A percentile compares a stretch with the other conserved stretches of the same genome.
phyloP scores from a whole-genome alignment of 2,329 filamentous ascomycete species.

The Chrysosphaeria jannelii region DNA sequence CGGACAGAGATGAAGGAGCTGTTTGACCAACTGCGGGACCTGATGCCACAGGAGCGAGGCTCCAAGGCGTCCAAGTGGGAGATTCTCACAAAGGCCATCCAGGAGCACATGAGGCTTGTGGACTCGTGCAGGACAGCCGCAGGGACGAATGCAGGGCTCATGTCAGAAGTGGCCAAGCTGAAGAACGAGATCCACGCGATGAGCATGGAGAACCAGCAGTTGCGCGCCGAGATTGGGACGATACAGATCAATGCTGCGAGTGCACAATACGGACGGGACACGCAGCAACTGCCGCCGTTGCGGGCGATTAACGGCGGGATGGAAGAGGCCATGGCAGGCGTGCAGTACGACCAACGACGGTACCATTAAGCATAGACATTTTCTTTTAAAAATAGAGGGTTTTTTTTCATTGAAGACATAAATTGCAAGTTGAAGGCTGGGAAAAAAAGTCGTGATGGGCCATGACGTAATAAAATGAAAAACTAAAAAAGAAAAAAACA shows the following conservation, averaged over 20 bases:
- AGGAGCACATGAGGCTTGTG: conserved; percentile 24
- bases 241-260: conserved; percentile 5
- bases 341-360: conserved; percentile 32
- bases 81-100: conserved; percentile 48
- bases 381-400: no score
- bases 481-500: conserved; percentile 2
- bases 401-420: no score
- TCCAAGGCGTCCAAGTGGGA: conserved; percentile 79
- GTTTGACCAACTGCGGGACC: conserved; percentile 49
- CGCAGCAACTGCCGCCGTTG: conserved; percentile 26
- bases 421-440: no score
- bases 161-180: conserved; percentile 16
- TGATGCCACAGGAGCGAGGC: conserved; percentile 53
- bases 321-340: conserved; percentile 31
- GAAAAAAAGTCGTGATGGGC: no score
- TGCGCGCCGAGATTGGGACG: conserved; percentile 10
- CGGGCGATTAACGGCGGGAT: conserved; percentile 17
- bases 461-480: no score
- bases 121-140: no score
- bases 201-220: conserved; percentile 17
- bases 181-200: conserved; percentile 18
- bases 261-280: conserved; percentile 7
- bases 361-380: no score
- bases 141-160: no score
- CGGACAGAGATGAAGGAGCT: conserved; percentile 71